phyloP scores from a whole-genome alignment of 2,329 filamentous ascomycete genomes.

The Colletotrichum cuscutae region DNA sequence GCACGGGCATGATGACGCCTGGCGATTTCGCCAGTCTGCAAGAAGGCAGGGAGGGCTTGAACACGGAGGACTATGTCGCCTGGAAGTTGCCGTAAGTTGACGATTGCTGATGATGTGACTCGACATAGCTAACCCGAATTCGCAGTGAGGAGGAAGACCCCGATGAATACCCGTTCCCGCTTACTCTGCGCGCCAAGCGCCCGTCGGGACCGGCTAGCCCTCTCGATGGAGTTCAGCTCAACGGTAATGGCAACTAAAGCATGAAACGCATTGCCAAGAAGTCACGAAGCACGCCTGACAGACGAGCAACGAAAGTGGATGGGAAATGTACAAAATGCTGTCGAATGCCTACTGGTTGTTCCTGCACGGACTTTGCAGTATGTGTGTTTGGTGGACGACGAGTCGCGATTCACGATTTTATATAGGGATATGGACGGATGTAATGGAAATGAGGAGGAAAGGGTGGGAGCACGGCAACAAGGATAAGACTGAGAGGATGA shows the following conservation, averaged over 20 bases:
- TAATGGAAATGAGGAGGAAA: conserved; percentile 21
- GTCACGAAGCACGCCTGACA: neutral
- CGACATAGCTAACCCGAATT: conserved; percentile 42
- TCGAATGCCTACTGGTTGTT: neutral
- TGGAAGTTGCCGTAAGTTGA: conserved; percentile 95
- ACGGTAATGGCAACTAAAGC: conserved; percentile 37
- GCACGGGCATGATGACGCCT: conserved; percentile 98
- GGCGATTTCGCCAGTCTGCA: conserved; percentile 97
- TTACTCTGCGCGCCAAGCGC: conserved; percentile 66
- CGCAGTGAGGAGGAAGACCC: conserved; percentile 90
- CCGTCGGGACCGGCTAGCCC: conserved; percentile 51
- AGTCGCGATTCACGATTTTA: conserved; percentile 25
- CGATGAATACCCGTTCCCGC: conserved; percentile 72
- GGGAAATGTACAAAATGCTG: conserved; percentile 2
- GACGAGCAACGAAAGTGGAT: neutral
- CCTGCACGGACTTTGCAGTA: neutral
- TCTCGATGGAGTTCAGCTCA: conserved; percentile 52
- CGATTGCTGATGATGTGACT: neutral
- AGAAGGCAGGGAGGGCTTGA: conserved; percentile 91
- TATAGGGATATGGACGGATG: conserved; percentile 27
- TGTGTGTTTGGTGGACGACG: conserved; percentile 1
- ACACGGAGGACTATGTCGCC: conserved; percentile 96
- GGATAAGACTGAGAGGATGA: neutral
- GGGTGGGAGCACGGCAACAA: conserved; percentile 17
- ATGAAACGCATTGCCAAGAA: neutral